A percentile compares a stretch with the other conserved stretches of the same genome.
Evolutionary conservation across 176 grass and related monocot species (phyloP).

Genomic region (Hsuehochloa calcarea): DNA sequence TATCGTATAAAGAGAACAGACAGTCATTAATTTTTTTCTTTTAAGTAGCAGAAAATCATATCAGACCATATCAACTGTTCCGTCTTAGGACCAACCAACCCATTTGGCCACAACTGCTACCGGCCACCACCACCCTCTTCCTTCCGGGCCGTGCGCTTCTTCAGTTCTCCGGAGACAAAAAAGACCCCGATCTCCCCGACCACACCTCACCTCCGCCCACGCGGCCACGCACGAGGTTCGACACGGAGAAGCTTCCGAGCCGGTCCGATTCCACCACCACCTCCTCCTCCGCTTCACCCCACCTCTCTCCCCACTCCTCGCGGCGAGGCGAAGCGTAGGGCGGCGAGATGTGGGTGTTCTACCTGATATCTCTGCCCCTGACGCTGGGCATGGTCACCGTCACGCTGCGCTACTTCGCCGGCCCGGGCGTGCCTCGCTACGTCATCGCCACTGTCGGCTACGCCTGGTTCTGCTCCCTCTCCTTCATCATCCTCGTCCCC

Average conservation of each 20-base stretch:
- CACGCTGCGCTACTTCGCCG: slow-evolving; percentile 97
- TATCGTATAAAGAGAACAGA: no score
- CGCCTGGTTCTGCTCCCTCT: slow-evolving; percentile 99
- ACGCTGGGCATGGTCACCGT: slow-evolving; percentile 93
- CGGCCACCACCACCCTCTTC: slow-evolving; percentile 18
- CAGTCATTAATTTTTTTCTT: no score
- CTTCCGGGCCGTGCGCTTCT: slow-evolving; percentile 1
- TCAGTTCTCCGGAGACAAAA: slow-evolving; percentile 39
- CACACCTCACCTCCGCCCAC: slow-evolving; percentile 25
- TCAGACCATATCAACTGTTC: no score
- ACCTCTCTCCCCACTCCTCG: background rate
- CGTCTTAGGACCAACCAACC: no score
- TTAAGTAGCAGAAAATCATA: no score
- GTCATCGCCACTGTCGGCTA: slow-evolving; percentile 91
- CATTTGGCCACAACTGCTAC: no score
- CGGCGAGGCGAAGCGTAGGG: slow-evolving; percentile 10
- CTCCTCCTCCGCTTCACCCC: background rate
- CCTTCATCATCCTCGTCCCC: slow-evolving; percentile 98
- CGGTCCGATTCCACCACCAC: slow-evolving; percentile 19
- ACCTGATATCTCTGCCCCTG: slow-evolving; percentile 95
- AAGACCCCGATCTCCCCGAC: slow-evolving; percentile 35
- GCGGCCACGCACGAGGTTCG: background rate
- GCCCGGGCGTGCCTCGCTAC: slow-evolving; percentile 83
- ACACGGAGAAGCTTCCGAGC: slow-evolving; percentile 34
- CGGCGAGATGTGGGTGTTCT: slow-evolving; percentile 94